phyloP scores from a whole-genome alignment of 139 green algal species.

The Eudorina sp. region DNA sequence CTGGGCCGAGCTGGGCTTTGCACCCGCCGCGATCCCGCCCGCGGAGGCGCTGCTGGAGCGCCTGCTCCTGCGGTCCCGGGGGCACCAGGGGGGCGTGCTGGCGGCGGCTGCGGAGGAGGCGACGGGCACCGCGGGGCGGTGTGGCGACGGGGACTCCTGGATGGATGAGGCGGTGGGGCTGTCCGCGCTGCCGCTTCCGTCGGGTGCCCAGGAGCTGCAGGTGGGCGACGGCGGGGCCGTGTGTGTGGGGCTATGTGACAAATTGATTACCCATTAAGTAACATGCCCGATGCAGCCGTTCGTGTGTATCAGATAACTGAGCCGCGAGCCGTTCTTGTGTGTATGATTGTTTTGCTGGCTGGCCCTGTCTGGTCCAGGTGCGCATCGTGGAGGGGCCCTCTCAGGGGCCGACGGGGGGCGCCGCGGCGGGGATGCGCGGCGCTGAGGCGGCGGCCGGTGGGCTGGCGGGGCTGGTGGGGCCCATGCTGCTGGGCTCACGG shows the following conservation, averaged over 20 bases:
- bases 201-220: slow-evolving; percentile 17
- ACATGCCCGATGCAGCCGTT: too few species aligned
- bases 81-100: not conserved
- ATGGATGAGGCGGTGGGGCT: not conserved
- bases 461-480: slow-evolving; percentile 19
- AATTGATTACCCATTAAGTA: too few species aligned
- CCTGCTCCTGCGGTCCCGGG: not conserved
- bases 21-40: not conserved
- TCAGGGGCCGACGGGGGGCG: not conserved
- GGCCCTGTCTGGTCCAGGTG: too few species aligned
- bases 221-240: too few species aligned
- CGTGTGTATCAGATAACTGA: too few species aligned
- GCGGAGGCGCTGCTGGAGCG: not conserved
- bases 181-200: not conserved
- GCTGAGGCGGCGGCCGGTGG: not conserved
- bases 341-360: too few species aligned
- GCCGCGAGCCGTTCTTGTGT: too few species aligned
- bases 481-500: slow-evolving; percentile 59
- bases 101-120: not conserved
- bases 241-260: too few species aligned
- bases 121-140: not conserved
- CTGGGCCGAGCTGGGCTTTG: slow-evolving; percentile 53
- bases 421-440: not conserved
- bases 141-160: slow-evolving; percentile 6
- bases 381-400: not conserved